Conservation (phyloP, 2,329 filamentous ascomycete species). For the Aureobasidium melanogenum region DNA sequence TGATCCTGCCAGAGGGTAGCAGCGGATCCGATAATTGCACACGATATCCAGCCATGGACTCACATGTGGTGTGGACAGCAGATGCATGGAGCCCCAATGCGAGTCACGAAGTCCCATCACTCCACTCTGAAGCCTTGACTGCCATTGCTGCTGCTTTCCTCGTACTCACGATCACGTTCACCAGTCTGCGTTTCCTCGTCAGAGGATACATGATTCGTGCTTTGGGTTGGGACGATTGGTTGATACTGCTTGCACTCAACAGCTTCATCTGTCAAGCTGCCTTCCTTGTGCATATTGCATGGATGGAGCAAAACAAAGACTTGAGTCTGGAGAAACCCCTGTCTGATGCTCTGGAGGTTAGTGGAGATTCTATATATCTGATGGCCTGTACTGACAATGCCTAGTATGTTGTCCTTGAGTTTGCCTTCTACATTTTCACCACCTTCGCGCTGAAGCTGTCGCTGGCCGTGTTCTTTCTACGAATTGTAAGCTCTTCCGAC, state of each 20-base stretch:
- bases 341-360: not conserved
- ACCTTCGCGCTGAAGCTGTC: constrained; percentile 38
- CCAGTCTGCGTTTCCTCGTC: constrained; percentile 32
- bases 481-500: constrained; percentile 25
- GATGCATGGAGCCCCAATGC: not conserved
- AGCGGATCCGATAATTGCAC: not conserved
- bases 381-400: not conserved
- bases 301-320: not conserved
- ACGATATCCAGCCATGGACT: not conserved
- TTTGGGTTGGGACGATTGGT: constrained; percentile 37
- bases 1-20: not conserved
- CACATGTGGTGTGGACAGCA: not conserved
- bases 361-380: not conserved
- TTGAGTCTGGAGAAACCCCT: not conserved
- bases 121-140: not conserved
- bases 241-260: constrained; percentile 33
- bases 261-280: constrained; percentile 21
- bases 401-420: constrained; percentile 23
- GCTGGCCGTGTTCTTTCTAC: constrained; percentile 36
- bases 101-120: not conserved
- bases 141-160: constrained; percentile 21
- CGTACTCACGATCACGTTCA: constrained; percentile 29
- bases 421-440: constrained; percentile 31
- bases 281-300: constrained; percentile 17
- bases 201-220: constrained; percentile 29